Base-by-base conservation (phyloP, 805 yeast genomes). In the Wickerhamiella nectarea region DNA sequence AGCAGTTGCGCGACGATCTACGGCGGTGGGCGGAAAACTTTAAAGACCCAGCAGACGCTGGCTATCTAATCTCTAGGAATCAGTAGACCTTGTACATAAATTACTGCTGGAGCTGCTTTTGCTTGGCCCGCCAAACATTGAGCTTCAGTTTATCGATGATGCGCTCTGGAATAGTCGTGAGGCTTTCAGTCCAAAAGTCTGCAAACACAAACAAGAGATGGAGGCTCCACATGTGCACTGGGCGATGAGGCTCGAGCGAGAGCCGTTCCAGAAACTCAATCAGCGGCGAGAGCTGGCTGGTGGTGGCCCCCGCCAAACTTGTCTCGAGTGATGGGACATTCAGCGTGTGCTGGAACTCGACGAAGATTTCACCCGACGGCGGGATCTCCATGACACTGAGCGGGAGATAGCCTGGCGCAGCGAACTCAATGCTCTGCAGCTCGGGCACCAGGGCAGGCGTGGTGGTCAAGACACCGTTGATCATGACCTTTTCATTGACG, bases 361-460 rank as follows among this genome's bases (percentile, higher is more conserved):
- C 64, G 42, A 69, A 69, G 37, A 72, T 61, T n/a, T 54, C 48
- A n/a, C 75, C 69, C 2, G 74, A 72, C 6, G 31, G 31, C 6
- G 31, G 31, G 6, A 28, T 7, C 3, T 7, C n/a, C 4, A 7
- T 12, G 31, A 15, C 6, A 10, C 4, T 4, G 5, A 29, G 20
- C 3, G 42, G 42, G 51, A 75, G 78, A 55, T 74, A 75, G 10
- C 70, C 71, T 1, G 67, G 58, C 4, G 72, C 65, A 2, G 58
- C 52, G 0, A 78, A 70, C 34, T 64, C 63, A 2, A 85, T 68
- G 46, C 7, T 85, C 61, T 11, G 67, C 64, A 22, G 80, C 24
- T 71, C 70, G 0, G 94, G 91, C 34, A 86, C 56, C 36, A 84
- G 60, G 48, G 81, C 74, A 0, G 96, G 96, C 0, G 91, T 64